Base-by-base conservation (phyloP, 2,329 filamentous ascomycete genomes). In the Paecilomyces sp. region DNA sequence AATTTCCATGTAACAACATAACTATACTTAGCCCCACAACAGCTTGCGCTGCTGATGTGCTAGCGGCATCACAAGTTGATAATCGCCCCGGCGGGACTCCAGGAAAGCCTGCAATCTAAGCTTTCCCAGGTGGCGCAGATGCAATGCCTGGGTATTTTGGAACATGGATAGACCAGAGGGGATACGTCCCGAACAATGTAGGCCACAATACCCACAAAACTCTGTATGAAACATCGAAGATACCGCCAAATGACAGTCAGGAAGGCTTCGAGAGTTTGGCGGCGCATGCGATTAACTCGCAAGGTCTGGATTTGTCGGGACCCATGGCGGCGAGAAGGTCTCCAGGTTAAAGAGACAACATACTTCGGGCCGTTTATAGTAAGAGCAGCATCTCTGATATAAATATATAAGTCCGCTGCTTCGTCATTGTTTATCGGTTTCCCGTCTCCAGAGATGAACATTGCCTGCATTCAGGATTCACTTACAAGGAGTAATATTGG, bases 1-100 rank as follows among this genome's bases (percentile, higher is more conserved):
- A 72, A 62, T 76, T 77, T 78, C 76, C 76, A 75, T 77, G 59
- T 24, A 25, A 30, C 34, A 54, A 54, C 54, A 57, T 51, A 22
- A 33, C 54, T 22, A 30, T 34, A 56, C 52, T 56, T 60, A 56
- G 54, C 54, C 62, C 61, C 47, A 63, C 59, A 63, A 50, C 15
- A 61, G 34, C 41, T 55, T 55, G 57, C 33, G 18, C 57, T 61
- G 53, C 55, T 61, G 56, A 60, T 67, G 64, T 64, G 34, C 36
- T 62, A 36, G 57, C 58, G 55, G 59, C 54, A 54, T 25, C 36
- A 31, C 55, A 36, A 36, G 55, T 33, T 24, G 34, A 47, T 31
- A 25, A 30, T 50, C n/a, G 25, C 47, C 25, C 33, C 13, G 50
- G 33, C 34, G 34, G 34, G 30, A 56, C 54, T 34, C 34, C 36